Conservation (phyloP, 2,329 filamentous ascomycete species). For the Didymella exigua region DNA sequence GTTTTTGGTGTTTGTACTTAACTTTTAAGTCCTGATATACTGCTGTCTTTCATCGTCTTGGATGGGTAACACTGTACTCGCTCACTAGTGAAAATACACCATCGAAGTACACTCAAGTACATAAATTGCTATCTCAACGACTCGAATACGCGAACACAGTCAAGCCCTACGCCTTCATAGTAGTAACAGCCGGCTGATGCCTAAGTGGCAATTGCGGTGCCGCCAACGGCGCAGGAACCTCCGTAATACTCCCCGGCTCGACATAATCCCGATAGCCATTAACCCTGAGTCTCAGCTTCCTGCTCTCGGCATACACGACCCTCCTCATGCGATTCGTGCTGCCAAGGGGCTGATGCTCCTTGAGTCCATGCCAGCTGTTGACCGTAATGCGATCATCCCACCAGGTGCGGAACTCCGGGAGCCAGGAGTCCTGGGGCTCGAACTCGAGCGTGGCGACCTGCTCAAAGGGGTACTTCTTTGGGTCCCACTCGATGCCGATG, state of each 20-base stretch:
- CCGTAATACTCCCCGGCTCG: conserved; percentile 45
- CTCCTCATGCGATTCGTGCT: conserved; percentile 50
- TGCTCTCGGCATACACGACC: conserved; percentile 50
- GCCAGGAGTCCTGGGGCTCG: conserved; percentile 48
- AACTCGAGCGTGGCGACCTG: conserved; percentile 53
- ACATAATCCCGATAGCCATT: conserved; percentile 51
- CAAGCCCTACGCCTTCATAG: conserved; percentile 20
- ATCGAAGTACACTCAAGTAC: too few relatives aligned
- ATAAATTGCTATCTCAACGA: too few relatives aligned
- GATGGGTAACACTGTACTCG: too few relatives aligned
- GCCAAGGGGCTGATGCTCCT: conserved; percentile 48
- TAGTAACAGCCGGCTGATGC: conserved; percentile 26
- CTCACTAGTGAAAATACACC: too few relatives aligned
- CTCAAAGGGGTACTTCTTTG: conserved; percentile 56
- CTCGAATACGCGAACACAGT: too few relatives aligned
- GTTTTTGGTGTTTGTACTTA: too few relatives aligned
- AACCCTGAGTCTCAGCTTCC: conserved; percentile 48
- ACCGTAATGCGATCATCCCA: conserved; percentile 50
- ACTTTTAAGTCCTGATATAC: too few relatives aligned
- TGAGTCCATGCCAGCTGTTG: conserved; percentile 50
- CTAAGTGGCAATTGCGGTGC: conserved; percentile 25
- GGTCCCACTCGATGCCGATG: conserved; percentile 53
- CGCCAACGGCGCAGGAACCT: conserved; percentile 41
- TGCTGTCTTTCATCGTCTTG: too few relatives aligned
- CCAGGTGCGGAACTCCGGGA: conserved; percentile 50